Evolutionary conservation across 2,329 filamentous ascomycete species (phyloP), one percentile per base, ranked within the genome.

Genomic region (Fusarium marasasianum): DNA sequence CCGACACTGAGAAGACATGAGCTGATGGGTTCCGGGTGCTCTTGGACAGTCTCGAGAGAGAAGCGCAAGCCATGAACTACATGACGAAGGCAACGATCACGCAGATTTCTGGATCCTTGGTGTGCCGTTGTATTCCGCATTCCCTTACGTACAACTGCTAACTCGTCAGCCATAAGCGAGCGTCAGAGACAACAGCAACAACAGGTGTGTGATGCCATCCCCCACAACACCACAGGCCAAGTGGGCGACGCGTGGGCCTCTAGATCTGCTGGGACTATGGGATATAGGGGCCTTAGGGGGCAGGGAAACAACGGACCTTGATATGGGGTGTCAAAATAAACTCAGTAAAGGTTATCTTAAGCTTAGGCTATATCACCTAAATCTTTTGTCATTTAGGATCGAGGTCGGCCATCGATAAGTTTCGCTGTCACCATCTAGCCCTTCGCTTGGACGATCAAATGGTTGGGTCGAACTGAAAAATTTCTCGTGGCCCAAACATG

Each of bases 221-320:
- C 59, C 45, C 31, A 62, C 63, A 45, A n/a, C 26, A 66, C 55
- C 37, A 50, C 50, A 64, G 20, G 38, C 45, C n/a, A 64, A 54
- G 48, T 48, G 63, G 47, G 35, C 24, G 54, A 60, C 29, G 20
- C 53, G 43, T 57, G 53, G 53, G 33, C 44, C 60, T 41, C n/a
- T 26, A 14, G 31, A 26, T 41, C 20, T 35, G 20, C 33, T 47
- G 26, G 33, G 24, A 45, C 24, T 20, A 26, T 45, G 15, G 24
- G 24, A 35, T 35, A 35, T 35, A 35, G 33, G 14, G 33, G 33
- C 33, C 33, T 35, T 9, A 5, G 17, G 40, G 40, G 40, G 22
- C 40, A n/a, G n/a, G 40, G n/a, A 41, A 41, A 41, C 40, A 41
- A 22, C 40, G 13, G 22, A 41, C 8, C 20, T n/a, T n/a, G 6